These are phyloP conservation scores for Multifurca ochricompacta DNA, from an alignment of 768 basidiomycete genomes.

Conservation along the genomic window DNA sequence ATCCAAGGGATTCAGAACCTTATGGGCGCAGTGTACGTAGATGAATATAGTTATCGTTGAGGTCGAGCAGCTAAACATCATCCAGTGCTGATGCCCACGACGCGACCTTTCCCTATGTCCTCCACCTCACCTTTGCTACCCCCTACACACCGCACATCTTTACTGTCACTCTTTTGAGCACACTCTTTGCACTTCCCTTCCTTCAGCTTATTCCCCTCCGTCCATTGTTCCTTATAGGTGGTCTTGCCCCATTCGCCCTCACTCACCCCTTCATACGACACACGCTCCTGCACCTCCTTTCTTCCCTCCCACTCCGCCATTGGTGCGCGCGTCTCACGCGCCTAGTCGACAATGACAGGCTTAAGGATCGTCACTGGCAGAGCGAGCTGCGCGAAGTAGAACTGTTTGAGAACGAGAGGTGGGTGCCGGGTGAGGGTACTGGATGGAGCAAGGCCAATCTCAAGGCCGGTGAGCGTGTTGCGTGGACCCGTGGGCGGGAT, in stretches of 20 bases:
- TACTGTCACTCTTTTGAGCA: slow-evolving; percentile 37
- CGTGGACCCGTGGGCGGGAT: slow-evolving; percentile 68
- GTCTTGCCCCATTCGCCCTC: slow-evolving; percentile 43
- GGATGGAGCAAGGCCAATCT: slow-evolving; percentile 35
- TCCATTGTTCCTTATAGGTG: slow-evolving; percentile 41
- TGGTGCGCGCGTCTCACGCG: slow-evolving; percentile 24
- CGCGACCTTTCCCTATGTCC: slow-evolving; percentile 40
- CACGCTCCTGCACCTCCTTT: slow-evolving; percentile 27
- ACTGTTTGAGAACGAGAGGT: slow-evolving; percentile 77
- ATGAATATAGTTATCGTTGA: background rate
- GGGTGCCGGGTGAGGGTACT: slow-evolving; percentile 25
- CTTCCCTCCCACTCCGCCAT: slow-evolving; percentile 18
- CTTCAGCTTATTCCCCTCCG: slow-evolving; percentile 33
- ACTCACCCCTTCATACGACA: slow-evolving; percentile 42
- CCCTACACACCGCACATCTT: slow-evolving; percentile 50
- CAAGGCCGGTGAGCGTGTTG: slow-evolving; percentile 39
- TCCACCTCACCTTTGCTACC: slow-evolving; percentile 43
- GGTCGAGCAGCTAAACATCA: background rate
- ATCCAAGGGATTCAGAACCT: slow-evolving; percentile 87
- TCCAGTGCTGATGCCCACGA: slow-evolving; percentile 57
- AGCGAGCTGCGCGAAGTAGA: slow-evolving; percentile 62
- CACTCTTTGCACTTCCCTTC: slow-evolving; percentile 36
- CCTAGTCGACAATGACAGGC: slow-evolving; percentile 54
- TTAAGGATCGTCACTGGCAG: slow-evolving; percentile 57
- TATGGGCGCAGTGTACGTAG: slow-evolving; percentile 73